Base-by-base conservation (phyloP, 2,329 filamentous ascomycete genomes). In the Cercospora sp. region DNA sequence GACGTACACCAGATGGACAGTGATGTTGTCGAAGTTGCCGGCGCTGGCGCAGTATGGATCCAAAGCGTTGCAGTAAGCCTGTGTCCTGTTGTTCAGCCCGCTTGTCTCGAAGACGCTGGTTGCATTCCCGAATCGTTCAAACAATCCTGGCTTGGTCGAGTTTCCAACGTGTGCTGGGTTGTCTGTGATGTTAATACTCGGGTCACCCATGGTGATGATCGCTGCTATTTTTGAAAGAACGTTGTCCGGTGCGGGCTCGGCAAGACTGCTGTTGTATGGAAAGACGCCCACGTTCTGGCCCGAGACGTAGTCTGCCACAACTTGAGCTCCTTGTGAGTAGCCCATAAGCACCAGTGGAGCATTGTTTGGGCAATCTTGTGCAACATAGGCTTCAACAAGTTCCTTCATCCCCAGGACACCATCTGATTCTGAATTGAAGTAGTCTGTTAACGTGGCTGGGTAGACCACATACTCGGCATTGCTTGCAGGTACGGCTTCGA, bases 251-350 rank as follows among this genome's bases (percentile, higher is more conserved):
- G 67, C 55, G 10, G 71, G 64, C 23, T 67, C 55, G n/a, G 31
- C 55, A 26, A 72, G 20, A 18, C 30, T 55, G 20, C 42, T 55
- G 65, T 72, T 72, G 48, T 62, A 42, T 3, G 68, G 66, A 57
- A 72, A 72, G 1, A 18, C 60, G 5, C 16, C 31, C n/a, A 69
- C 66, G 10, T 65, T 60, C 31, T 72, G 71, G 12, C 71, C 71
- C 9, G 66, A 66, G 26, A 72, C 60, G 23, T 67, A 65, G 42
- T 74, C 68, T 36, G 63, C 48, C 1, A 66, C 59, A 20, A 74
- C 70, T 48, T 73, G 71, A 4, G 70, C 70, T n/a, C 72, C 72
- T 63, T 74, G 72, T 6, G 71, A 73, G 53, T 73, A 73, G 13
- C 72, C 72, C 66, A 70, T 72, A 3, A 72, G 31, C 0, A 72